phyloP scores from a whole-genome alignment of 202 grass and related monocot species.

The Schoenoplectus tabernaemontani region DNA sequence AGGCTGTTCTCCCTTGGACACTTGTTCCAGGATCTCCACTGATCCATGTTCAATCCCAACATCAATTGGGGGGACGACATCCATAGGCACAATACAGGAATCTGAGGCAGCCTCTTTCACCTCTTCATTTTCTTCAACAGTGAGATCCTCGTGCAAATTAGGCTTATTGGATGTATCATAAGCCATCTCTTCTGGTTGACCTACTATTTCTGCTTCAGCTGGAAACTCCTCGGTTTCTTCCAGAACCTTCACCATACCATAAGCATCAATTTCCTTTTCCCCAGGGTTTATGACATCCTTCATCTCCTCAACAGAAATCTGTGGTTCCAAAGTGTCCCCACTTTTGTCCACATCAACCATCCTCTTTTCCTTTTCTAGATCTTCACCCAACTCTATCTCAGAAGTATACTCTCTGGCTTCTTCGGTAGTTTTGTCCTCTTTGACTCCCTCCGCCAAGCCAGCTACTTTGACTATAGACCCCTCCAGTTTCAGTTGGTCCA shows the following conservation, averaged over 20 bases:
- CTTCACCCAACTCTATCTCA: background rate
- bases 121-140: slow-evolving; percentile 25
- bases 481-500: slow-evolving; percentile 1
- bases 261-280: background rate
- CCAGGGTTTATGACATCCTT: background rate
- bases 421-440: background rate
- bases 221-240: background rate
- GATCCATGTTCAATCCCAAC: background rate
- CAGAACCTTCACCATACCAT: background rate
- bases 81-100: background rate
- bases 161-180: background rate
- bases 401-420: background rate
- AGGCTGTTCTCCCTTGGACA: background rate
- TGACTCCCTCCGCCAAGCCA: background rate
- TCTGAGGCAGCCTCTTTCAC: background rate
- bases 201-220: background rate
- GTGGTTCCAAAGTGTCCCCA: background rate
- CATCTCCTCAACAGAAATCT: background rate
- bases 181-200: background rate
- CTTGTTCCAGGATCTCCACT: background rate
- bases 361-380: background rate
- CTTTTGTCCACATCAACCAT: background rate
- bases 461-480: background rate
- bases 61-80: background rate
- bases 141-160: slow-evolving; percentile 22